These are phyloP conservation scores for Aurantiochytrium sp. DNA, from an alignment of 108 stramenopile species.

Conservation along the genomic window DNA sequence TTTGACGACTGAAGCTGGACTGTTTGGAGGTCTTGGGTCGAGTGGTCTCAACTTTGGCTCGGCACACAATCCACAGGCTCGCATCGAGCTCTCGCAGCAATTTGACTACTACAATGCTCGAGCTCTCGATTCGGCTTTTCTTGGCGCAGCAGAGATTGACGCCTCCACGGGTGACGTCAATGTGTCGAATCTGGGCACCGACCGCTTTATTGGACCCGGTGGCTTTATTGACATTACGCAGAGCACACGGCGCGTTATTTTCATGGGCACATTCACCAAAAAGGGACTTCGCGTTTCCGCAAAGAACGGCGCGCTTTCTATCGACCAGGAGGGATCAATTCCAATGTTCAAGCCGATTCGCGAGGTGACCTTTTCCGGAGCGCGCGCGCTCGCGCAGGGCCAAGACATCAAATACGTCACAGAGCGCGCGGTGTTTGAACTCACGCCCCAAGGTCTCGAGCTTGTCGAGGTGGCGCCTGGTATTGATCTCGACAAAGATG, in stretches of 20 bases:
- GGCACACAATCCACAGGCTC: constrained; percentile 51
- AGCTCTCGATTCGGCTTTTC: constrained; percentile 52
- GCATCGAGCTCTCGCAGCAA: constrained; percentile 66
- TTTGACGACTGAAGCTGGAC: constrained; percentile 66
- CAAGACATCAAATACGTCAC: constrained; percentile 66
- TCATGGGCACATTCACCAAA: constrained; percentile 59
- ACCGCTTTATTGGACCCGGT: constrained; percentile 62
- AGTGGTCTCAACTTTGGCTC: constrained; percentile 67
- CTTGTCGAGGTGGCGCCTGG: constrained; percentile 71
- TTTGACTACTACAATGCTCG: constrained; percentile 69
- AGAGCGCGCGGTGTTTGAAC: constrained; percentile 64
- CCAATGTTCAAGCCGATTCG: constrained; percentile 60
- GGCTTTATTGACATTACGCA: constrained; percentile 71
- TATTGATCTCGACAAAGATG: constrained; percentile 64
- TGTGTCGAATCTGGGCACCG: constrained; percentile 53
- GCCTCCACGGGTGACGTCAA: constrained; percentile 60
- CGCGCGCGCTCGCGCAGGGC: constrained; percentile 56
- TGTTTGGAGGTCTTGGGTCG: constrained; percentile 61
- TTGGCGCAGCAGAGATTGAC: constrained; percentile 59
- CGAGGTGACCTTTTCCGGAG: constrained; percentile 62
- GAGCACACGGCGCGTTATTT: constrained; percentile 50
- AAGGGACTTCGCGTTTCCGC: constrained; percentile 52
- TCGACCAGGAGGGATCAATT: constrained; percentile 52
- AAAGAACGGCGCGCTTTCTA: constrained; percentile 42
- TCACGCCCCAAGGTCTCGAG: constrained; percentile 54